A percentile compares a stretch with the other conserved stretches of the same genome.
Evolutionary conservation across 163 green algal genomes (phyloP).

Genomic region (Scenedesmus sp.): DNA sequence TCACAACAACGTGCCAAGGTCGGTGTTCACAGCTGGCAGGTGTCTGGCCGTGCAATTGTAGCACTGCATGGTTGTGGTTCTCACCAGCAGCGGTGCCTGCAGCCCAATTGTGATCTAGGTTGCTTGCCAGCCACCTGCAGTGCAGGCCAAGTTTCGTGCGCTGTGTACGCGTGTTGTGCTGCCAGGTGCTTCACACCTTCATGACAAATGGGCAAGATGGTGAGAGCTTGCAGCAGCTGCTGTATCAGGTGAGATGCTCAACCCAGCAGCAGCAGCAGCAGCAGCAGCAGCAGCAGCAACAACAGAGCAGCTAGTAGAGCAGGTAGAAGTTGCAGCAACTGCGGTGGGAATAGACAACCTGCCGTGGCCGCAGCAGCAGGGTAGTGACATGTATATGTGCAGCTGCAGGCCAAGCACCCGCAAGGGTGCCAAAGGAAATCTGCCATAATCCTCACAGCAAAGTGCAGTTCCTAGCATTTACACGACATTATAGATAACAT

Average conservation of each 20-base stretch:
- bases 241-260: neutral
- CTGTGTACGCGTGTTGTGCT: neutral
- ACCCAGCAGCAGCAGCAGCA: neutral
- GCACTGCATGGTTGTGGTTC: too few species aligned
- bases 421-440: too few species aligned
- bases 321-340: neutral
- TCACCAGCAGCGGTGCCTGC: too few species aligned
- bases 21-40: neutral
- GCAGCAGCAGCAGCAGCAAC: neutral
- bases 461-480: neutral
- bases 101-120: too few species aligned
- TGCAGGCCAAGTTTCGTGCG: too few species aligned
- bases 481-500: too few species aligned
- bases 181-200: conserved; percentile 11
- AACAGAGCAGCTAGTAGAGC: neutral
- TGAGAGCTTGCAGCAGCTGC: neutral
- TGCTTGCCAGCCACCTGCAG: too few species aligned
- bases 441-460: too few species aligned
- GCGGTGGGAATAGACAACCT: neutral
- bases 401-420: neutral
- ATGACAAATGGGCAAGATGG: neutral
- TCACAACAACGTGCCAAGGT: neutral
- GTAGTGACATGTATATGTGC: neutral
- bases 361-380: neutral
- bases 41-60: too few species aligned